These are phyloP conservation scores for Peniophora sp. DNA, from an alignment of 1,284 basidiomycete genomes.

Conservation along the genomic window DNA sequence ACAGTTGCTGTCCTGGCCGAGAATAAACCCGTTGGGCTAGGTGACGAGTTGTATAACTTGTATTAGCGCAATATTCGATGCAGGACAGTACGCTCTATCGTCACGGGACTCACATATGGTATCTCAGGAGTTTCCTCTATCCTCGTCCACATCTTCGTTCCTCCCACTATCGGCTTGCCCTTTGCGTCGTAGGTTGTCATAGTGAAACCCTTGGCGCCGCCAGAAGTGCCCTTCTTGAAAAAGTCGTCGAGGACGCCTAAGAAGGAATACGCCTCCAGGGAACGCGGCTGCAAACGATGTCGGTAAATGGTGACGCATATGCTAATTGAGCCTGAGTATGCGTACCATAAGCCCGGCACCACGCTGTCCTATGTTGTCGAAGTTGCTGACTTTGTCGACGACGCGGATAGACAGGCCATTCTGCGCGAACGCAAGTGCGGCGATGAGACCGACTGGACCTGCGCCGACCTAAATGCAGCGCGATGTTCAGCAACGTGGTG, in stretches of 20 bases:
- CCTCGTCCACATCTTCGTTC: neutral
- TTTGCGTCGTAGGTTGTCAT: neutral
- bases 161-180: neutral
- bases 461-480: constrained; percentile 10
- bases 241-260: neutral
- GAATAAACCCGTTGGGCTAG: neutral
- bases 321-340: neutral
- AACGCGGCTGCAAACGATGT: neutral
- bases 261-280: neutral
- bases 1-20: neutral
- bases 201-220: neutral
- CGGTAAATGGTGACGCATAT: no score
- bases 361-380: neutral
- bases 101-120: neutral
- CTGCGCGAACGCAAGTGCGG: constrained; percentile 5
- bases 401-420: constrained; percentile 9
- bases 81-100: neutral
- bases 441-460: constrained; percentile 9
- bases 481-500: no score
- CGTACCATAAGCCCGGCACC: neutral
- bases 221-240: neutral
- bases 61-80: neutral
- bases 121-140: neutral
- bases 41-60: neutral
- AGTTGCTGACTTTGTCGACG: constrained; percentile 7